phyloP scores from a whole-genome alignment of 202 grass and related monocot genomes.

The Cymbopogon flexuosus region DNA sequence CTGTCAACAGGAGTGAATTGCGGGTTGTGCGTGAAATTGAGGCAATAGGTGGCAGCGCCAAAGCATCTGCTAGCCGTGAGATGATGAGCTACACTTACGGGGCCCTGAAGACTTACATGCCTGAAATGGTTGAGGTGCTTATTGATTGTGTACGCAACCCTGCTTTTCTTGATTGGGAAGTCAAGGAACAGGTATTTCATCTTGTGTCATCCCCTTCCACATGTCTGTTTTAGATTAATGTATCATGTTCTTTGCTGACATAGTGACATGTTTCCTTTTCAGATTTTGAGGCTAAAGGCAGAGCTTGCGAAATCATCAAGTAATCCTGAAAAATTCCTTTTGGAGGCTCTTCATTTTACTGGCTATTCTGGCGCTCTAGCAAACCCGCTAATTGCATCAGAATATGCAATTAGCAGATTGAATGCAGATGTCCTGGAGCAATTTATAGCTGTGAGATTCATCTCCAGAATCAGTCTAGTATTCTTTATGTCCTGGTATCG shows the following conservation, averaged over 20 bases:
- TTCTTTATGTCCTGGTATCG: not conserved
- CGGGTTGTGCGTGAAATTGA: constrained; percentile 82
- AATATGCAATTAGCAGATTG: constrained; percentile 57
- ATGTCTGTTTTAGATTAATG: constrained; percentile 10
- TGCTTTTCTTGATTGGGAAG: constrained; percentile 87
- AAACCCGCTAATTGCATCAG: constrained; percentile 71
- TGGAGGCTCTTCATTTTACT: constrained; percentile 85
- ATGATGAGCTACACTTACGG: constrained; percentile 80
- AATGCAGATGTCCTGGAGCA: constrained; percentile 57
- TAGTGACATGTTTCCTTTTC: constrained; percentile 29
- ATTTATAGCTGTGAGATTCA: constrained; percentile 61
- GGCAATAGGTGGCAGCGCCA: constrained; percentile 68
- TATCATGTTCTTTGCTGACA: constrained; percentile 12
- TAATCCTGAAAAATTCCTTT: constrained; percentile 71
- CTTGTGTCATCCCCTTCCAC: not conserved
- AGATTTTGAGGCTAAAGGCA: constrained; percentile 58
- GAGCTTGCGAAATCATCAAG: constrained; percentile 56
- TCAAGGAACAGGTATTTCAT: constrained; percentile 82
- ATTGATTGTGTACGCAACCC: constrained; percentile 75
- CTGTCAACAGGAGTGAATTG: constrained; percentile 76
- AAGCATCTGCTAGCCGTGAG: constrained; percentile 66
- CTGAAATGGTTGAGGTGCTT: constrained; percentile 92
- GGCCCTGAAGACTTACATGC: constrained; percentile 77
- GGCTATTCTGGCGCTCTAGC: constrained; percentile 92
- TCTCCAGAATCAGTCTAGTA: constrained; percentile 8